Conservation (phyloP, 1,139 yeast species). For the Pichia sp. region DNA sequence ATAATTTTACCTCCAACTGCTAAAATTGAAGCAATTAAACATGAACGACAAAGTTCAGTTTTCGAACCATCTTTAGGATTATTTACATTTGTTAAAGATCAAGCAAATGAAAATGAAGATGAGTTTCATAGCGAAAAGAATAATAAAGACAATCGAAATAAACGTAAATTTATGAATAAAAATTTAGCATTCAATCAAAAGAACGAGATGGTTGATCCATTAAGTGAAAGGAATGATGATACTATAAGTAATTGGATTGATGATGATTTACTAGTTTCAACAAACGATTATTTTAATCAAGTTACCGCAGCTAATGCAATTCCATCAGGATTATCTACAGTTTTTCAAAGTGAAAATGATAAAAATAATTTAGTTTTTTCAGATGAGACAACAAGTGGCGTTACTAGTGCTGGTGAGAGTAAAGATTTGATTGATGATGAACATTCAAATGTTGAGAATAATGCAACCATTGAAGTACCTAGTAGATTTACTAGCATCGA, state of each 20-base stretch:
- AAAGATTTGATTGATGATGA: neutral
- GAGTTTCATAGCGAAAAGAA: neutral
- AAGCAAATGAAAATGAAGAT: neutral
- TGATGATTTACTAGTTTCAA: conserved; percentile 4
- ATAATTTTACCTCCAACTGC: no score
- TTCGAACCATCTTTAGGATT: conserved; percentile 10
- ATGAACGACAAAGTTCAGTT: neutral
- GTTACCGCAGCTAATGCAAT: conserved; percentile 17
- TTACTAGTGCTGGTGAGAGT: conserved; percentile 3
- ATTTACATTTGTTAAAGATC: conserved; percentile 4
- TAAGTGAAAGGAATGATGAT: neutral
- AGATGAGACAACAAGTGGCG: conserved; percentile 1
- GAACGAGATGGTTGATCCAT: no score
- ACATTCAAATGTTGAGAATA: no score
- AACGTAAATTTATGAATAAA: neutral
- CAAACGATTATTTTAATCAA: conserved; percentile 20
- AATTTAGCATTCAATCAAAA: no score
- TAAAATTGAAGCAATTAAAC: neutral
- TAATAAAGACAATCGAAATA: neutral
- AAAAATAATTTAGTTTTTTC: conserved; percentile 3
- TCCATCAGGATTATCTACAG: conserved; percentile 29
- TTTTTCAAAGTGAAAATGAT: conserved; percentile 23
- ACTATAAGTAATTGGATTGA: neutral
- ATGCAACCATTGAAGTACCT: conserved; percentile 5
- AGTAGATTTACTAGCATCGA: conserved; percentile 9